Percentiles rank a stretch among this genome's conserved stretches.
phyloP scores from a whole-genome alignment of 768 basidiomycete species.

The Lepiota brunneoincarnata region DNA sequence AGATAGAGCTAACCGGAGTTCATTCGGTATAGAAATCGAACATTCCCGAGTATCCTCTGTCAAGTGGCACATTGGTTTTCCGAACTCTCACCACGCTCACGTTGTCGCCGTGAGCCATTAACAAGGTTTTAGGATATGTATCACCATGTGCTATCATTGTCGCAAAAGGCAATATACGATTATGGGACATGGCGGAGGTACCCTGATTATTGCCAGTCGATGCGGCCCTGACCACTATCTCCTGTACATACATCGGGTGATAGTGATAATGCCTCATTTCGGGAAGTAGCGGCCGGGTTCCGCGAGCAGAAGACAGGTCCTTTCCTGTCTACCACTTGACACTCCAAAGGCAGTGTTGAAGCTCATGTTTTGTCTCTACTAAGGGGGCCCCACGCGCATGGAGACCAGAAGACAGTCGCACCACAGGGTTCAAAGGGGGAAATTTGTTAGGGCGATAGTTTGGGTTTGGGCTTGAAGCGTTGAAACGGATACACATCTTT shows the following conservation, averaged over 20 bases:
- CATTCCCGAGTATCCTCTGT: no score
- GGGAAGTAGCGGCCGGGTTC: background rate
- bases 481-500: no score
- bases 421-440: no score
- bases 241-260: background rate
- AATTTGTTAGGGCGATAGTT: no score
- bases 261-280: background rate
- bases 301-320: background rate
- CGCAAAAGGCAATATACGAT: background rate
- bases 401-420: no score
- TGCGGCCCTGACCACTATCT: background rate
- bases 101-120: background rate
- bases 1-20: background rate
- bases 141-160: conserved; percentile 1
- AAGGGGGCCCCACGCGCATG: no score
- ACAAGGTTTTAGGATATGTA: background rate
- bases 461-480: no score
- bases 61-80: no score
- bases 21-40: background rate
- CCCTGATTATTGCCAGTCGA: background rate
- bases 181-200: background rate
- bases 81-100: background rate
- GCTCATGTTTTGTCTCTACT: no score
- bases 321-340: no score
- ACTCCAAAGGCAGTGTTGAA: no score